Evolutionary conservation across 2,329 filamentous ascomycete genomes (phyloP).

Genomic region (Verticillium albo-atrum): DNA sequence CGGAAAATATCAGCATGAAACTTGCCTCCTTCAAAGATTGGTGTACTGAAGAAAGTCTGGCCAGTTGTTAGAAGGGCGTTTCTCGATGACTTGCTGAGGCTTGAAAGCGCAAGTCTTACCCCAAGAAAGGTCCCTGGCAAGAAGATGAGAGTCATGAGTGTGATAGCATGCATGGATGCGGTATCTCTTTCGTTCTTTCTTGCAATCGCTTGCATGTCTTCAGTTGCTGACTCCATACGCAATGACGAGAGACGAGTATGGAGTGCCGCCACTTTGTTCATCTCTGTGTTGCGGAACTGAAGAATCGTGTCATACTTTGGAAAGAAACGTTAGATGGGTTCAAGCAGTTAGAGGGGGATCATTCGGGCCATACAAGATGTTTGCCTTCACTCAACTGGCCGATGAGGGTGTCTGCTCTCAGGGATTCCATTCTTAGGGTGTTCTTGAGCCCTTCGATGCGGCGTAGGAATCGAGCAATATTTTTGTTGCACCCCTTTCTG

Average conservation of each 20-base stretch:
- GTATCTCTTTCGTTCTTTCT: conserved; percentile 40
- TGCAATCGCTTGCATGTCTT: conserved; percentile 43
- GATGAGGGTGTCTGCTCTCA: not conserved
- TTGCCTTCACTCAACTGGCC: not conserved
- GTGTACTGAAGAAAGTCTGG: conserved; percentile 20
- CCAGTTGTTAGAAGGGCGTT: conserved; percentile 10
- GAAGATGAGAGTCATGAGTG: conserved; percentile 22
- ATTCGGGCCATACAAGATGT: not conserved
- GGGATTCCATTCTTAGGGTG: not conserved
- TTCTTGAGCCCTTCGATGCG: not conserved
- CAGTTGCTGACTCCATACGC: not conserved
- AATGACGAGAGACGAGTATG: not conserved
- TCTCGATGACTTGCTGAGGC: not conserved
- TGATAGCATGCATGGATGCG: conserved; percentile 25
- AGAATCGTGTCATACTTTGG: not conserved
- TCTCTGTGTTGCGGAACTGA: not conserved
- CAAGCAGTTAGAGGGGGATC: no score
- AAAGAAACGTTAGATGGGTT: not conserved
- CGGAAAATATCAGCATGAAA: no score
- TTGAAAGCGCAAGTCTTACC: conserved; percentile 14
- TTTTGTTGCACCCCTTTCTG: not conserved
- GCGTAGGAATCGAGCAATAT: not conserved
- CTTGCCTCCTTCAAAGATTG: not conserved
- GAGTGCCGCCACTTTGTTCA: not conserved
- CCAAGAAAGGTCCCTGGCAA: conserved; percentile 23